These are phyloP conservation scores for Fusarium nelsonii DNA, from an alignment of 2,329 filamentous ascomycete genomes.

Conservation along the genomic window DNA sequence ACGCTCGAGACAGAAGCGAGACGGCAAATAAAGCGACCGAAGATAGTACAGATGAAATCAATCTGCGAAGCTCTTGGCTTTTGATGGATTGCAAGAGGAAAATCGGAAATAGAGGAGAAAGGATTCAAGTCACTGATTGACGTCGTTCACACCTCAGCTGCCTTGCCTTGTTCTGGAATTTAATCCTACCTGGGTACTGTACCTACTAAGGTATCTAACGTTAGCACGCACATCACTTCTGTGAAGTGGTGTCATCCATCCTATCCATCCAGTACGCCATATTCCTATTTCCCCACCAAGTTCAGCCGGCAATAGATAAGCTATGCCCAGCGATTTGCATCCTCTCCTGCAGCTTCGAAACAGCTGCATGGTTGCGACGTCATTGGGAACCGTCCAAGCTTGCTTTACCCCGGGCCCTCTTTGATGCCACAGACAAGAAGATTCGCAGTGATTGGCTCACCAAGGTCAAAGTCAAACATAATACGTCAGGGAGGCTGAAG, in stretches of 20 bases:
- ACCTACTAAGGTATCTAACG: slow-evolving; percentile 3
- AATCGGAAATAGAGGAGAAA: slow-evolving; percentile 16
- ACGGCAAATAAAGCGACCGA: slow-evolving; percentile 20
- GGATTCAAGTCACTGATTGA: slow-evolving; percentile 25
- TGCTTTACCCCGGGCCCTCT: slow-evolving; percentile 38
- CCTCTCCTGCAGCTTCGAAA: slow-evolving; percentile 37
- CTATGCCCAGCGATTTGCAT: slow-evolving; percentile 27
- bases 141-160: slow-evolving; percentile 28
- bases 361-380: slow-evolving; percentile 43
- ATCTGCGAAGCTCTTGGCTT: slow-evolving; percentile 27
- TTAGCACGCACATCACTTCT: slow-evolving; percentile 32
- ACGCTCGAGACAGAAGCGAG: slow-evolving; percentile 44
- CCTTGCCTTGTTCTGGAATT: slow-evolving; percentile 39
- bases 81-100: slow-evolving; percentile 12
- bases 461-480: slow-evolving; percentile 31
- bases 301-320: slow-evolving; percentile 29
- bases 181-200: slow-evolving; percentile 10
- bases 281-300: slow-evolving; percentile 30
- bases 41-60: slow-evolving; percentile 4
- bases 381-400: slow-evolving; percentile 41
- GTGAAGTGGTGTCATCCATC: slow-evolving; percentile 42
- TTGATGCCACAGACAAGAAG: slow-evolving; percentile 19
- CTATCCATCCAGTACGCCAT: slow-evolving; percentile 25
- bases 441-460: slow-evolving; percentile 25
- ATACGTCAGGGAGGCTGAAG: slow-evolving; percentile 34